Percentiles rank a stretch among this genome's conserved stretches.
Evolutionary conservation across 225 moss, liverwort and hornwort species (phyloP).

Genomic region (Lunularia cruciata): DNA sequence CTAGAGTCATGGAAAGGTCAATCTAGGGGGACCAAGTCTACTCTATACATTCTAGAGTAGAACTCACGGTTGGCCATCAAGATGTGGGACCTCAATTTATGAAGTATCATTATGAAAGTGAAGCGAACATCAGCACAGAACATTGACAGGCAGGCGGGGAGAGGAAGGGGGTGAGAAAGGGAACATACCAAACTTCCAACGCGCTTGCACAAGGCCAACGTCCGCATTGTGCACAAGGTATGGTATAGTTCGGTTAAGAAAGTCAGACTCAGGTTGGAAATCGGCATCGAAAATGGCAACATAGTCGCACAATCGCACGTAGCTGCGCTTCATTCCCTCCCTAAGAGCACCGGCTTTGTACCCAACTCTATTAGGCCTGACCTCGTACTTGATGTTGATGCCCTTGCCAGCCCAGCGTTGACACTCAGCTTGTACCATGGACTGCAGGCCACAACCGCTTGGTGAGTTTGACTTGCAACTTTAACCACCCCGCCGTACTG

Average conservation of each 20-base stretch:
- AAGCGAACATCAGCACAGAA: background rate
- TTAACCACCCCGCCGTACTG: too few species aligned
- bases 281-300: conserved; percentile 82
- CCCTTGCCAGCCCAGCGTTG: conserved; percentile 82
- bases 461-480: too few species aligned
- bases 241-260: conserved; percentile 62
- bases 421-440: conserved; percentile 68
- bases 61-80: background rate
- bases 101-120: background rate
- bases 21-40: background rate
- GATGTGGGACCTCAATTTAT: background rate
- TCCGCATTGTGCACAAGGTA: conserved; percentile 62
- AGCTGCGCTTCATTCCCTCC: conserved; percentile 69
- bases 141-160: background rate
- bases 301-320: conserved; percentile 62
- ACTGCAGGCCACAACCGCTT: conserved; percentile 34
- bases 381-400: conserved; percentile 78
- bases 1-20: background rate
- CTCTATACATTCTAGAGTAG: too few species aligned
- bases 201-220: conserved; percentile 71
- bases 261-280: conserved; percentile 80
- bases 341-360: conserved; percentile 74
- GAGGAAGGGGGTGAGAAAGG: too few species aligned
- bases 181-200: conserved; percentile 84
- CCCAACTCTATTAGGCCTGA: conserved; percentile 56